These are phyloP conservation scores for Musa beccarii DNA, from an alignment of 176 grass and related monocot species.

Conservation along the genomic window DNA sequence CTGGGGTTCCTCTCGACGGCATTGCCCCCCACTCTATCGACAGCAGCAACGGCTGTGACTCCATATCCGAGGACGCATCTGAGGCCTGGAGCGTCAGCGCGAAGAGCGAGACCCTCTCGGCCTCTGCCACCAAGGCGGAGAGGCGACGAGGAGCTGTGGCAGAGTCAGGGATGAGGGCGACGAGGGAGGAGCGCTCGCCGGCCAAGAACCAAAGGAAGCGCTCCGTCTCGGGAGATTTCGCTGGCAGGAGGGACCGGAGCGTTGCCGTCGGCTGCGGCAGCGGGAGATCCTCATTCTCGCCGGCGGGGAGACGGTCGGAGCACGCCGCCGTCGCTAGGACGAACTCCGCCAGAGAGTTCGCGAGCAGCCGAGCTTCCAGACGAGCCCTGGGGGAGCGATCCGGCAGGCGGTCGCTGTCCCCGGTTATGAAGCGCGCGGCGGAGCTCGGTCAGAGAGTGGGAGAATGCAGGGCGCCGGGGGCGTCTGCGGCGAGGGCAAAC, in stretches of 20 bases:
- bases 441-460: constrained; percentile 10
- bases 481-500: constrained; percentile 13
- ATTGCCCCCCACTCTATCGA: not conserved
- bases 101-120: constrained; percentile 25
- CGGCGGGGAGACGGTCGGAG: constrained; percentile 24
- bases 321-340: constrained; percentile 3
- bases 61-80: constrained; percentile 19
- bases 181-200: constrained; percentile 32
- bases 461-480: constrained; percentile 23
- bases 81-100: constrained; percentile 21
- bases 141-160: constrained; percentile 33
- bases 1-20: too few relatives aligned
- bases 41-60: not conserved
- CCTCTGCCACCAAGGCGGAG: constrained; percentile 30
- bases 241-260: constrained; percentile 26
- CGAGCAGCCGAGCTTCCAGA: too few relatives aligned
- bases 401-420: constrained; percentile 50
- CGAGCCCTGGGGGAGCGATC: constrained; percentile 35
- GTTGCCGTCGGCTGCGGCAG: constrained; percentile 2
- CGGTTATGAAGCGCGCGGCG: constrained; percentile 34
- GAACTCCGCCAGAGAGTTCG: too few relatives aligned
- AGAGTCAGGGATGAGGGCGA: constrained; percentile 27
- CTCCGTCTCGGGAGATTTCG: constrained; percentile 57
- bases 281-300: constrained; percentile 36
- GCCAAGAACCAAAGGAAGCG: constrained; percentile 36